Percentiles rank a stretch among this genome's conserved stretches.
Evolutionary conservation across 805 yeast genomes (phyloP).

Genomic region (Clavispora fructus): DNA sequence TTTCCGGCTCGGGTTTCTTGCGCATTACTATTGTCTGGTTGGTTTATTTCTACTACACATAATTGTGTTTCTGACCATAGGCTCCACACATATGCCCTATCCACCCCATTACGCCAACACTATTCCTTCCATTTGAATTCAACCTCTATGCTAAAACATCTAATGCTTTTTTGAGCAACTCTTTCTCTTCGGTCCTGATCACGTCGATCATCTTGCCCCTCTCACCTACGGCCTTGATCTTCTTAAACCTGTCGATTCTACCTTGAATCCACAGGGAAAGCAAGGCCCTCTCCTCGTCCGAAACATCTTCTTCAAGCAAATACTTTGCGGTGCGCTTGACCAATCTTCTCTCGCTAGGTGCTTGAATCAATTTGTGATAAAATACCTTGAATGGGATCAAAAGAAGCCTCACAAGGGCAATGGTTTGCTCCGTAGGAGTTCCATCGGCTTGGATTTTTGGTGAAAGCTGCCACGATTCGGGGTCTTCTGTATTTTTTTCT

Average conservation of each 20-base stretch:
- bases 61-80: too few species aligned
- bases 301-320: constrained; percentile 13
- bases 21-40: too few species aligned
- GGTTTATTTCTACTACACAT: too few species aligned
- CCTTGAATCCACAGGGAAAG: constrained; percentile 23
- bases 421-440: constrained; percentile 37
- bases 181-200: constrained; percentile 24
- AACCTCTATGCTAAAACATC: neutral
- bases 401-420: constrained; percentile 15
- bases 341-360: constrained; percentile 19
- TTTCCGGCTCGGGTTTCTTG: too few species aligned
- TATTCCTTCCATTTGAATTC: neutral
- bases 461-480: constrained; percentile 43
- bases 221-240: constrained; percentile 3
- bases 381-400: constrained; percentile 25
- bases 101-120: neutral
- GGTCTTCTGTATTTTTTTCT: constrained; percentile 5
- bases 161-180: constrained; percentile 14
- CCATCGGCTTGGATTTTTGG: constrained; percentile 39
- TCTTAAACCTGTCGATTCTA: constrained; percentile 18
- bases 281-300: constrained; percentile 8
- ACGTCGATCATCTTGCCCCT: constrained; percentile 12
- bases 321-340: constrained; percentile 14
- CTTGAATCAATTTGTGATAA: constrained; percentile 15
- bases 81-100: too few species aligned